Conservation (phyloP, 192 early-diverging fungal genomes). For the Phycomyces nitens region DNA sequence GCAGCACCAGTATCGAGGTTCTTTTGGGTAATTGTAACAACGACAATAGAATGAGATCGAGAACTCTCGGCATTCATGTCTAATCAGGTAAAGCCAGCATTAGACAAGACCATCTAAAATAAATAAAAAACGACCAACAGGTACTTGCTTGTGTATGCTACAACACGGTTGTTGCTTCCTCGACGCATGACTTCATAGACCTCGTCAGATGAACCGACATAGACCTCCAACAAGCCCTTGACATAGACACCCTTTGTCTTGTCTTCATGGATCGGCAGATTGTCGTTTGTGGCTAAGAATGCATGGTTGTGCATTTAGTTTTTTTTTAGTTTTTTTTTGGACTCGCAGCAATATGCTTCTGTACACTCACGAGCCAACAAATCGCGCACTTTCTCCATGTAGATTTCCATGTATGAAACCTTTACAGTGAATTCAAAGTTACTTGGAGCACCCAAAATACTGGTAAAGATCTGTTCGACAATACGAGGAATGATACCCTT, state of each 20-base stretch:
- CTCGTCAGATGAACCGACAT: constrained; percentile 91
- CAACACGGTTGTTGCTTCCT: constrained; percentile 83
- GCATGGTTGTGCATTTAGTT: neutral
- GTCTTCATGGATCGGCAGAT: constrained; percentile 96
- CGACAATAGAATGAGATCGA: constrained; percentile 96
- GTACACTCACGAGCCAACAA: constrained; percentile 30
- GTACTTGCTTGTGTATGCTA: constrained; percentile 80
- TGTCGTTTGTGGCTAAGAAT: constrained; percentile 71
- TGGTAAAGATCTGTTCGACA: constrained; percentile 90
- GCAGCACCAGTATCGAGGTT: constrained; percentile 85
- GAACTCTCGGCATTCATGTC: constrained; percentile 99
- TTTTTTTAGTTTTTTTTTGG: too few relatives aligned
- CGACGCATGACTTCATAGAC: constrained; percentile 97
- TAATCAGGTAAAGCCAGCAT: too few relatives aligned
- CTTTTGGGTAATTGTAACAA: constrained; percentile 94
- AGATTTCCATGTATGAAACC: constrained; percentile 99
- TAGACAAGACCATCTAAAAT: constrained; percentile 1
- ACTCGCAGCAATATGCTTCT: too few relatives aligned
- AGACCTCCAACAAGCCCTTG: constrained; percentile 95
- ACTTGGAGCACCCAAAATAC: constrained; percentile 86
- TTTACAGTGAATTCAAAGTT: constrained; percentile 98
- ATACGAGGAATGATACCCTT: constrained; percentile 98
- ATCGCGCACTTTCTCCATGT: constrained; percentile 99
- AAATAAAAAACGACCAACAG: constrained; percentile 5
- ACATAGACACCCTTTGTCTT: constrained; percentile 97